Conservation (phyloP, 78 protist species). For the Tieghemostelium lacteum region DNA sequence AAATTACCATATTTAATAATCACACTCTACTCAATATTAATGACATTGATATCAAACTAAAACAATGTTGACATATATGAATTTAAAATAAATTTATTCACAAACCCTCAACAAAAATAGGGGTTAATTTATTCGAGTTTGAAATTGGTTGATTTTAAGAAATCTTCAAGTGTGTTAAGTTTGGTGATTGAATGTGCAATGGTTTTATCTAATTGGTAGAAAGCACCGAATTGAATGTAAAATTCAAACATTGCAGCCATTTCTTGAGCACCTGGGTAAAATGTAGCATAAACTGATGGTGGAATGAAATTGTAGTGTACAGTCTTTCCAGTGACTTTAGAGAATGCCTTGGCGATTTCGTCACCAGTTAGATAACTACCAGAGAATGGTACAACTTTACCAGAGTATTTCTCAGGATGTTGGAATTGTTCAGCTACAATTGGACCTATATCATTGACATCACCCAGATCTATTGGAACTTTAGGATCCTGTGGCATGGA, state of each 20-base stretch:
- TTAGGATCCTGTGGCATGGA: background rate
- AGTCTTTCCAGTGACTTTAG: background rate
- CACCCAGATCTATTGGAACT: background rate
- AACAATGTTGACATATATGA: too few species aligned
- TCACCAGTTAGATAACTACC: background rate
- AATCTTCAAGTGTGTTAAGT: constrained; percentile 1
- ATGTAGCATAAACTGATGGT: background rate
- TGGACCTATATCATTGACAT: constrained; percentile 7
- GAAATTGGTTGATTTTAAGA: background rate
- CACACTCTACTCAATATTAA: too few species aligned
- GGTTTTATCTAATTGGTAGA: background rate
- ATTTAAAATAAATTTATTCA: too few species aligned
- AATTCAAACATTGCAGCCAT: background rate
- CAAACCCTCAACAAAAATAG: too few species aligned
- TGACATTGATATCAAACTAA: too few species aligned
- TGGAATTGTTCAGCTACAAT: background rate
- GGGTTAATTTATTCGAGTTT: background rate
- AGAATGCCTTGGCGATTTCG: background rate
- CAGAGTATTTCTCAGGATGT: background rate
- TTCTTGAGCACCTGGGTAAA: background rate
- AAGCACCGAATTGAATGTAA: background rate
- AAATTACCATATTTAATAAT: too few species aligned
- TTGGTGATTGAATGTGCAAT: background rate
- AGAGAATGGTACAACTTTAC: background rate
- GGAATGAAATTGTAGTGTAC: background rate